Base-by-base conservation (phyloP, 2,329 filamentous ascomycete genomes). In the Ophiostoma novo-ulmi region DNA sequence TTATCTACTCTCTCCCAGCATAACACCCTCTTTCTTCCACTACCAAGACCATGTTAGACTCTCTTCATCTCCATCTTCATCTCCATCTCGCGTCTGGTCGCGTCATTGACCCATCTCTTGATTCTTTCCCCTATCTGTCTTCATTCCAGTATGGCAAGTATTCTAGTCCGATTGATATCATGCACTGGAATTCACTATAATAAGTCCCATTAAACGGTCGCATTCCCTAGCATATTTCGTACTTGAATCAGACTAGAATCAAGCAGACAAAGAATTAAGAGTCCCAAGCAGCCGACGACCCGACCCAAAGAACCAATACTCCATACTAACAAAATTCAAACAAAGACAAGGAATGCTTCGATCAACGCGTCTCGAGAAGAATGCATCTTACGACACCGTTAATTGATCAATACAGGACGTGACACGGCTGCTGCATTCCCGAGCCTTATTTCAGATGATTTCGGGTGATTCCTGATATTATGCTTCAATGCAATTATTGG, bases 361-460 rank as follows among this genome's bases (percentile, higher is more conserved):
- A 58, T 58, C 52, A 58, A 58, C 52, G 52, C 52, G 52, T 58
- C 44, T 20, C 52, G 52, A 58, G 14, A 58, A 58, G 52, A 55
- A 55, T 55, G 48, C 48, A 22, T 22, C n/a, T 11, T 10, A 3
- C 48, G n/a, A 13, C 14, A 20, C 41, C 41, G n/a, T n/a, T 48
- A 48, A 6, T 48, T 48, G 44, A 48, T 3, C 31, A 31, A 7
- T 48, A 39, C 38, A 39, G 8, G 52, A 58, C n/a, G 52, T 58
- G 52, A 58, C 52, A 58, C 52, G 52, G 52, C 52, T 58, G 52
- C 22, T 58, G 52, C 52, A 58, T 58, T 58, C 22, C 52, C 22
- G n/a, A 31, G 52, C 52, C 52, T 58, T 58, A 26, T 58, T 58
- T 58, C 52, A 26, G n/a, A 48, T 26, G n/a, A 58, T 14, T 58